Evolutionary conservation across 1,139 yeast genomes (phyloP), one percentile per base, ranked within the genome.

Genomic region (Nakaseomyces kungkrabaensis): DNA sequence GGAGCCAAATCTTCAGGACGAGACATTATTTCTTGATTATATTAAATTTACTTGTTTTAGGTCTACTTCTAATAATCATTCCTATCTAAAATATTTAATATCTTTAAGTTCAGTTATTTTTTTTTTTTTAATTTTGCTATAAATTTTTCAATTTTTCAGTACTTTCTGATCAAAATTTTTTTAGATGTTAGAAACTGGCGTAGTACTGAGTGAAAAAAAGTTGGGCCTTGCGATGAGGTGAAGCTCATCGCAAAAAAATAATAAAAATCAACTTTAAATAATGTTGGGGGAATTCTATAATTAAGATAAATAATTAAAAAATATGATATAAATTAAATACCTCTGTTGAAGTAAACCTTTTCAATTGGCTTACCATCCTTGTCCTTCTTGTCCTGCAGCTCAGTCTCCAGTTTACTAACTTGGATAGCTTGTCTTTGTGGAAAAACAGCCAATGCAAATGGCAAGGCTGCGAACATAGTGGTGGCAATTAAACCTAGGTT

Each of bases 1-100:
- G 98, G 98, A 11, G 98, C 98, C 53, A 90, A 75, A 61, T 88
- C 90, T 70, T 92, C 98, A 57, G 98, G 98, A 73, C 98, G 83
- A 2, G 97, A 88, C 98, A 92, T 92, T 41, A 6, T 17, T 8
- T 43, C 52, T 17, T 17, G 22, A 17, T 17, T 17, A 2, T 2
- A 17, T 17, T 17, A 17, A 17, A 17, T 17, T 36, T 11, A n/a
- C 4, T 6, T 29, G 22, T 43, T 4, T 33, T 11, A 7, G 24
- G 24, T 33, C 22, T 11, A 29, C 31, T 29, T 3, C 31, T 29
- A 29, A 6, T 29, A 26, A 2, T 17, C 22, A 34, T 34, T n/a
- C 7, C 37, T n/a, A 13, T 34, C 4, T 3, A 13, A 11, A 34
- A 34, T 17, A 17, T 17, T 17, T 17, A 17, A 17, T 17, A 13